phyloP scores from a whole-genome alignment of 1,284 basidiomycete species.

The Naganishia sp. region DNA sequence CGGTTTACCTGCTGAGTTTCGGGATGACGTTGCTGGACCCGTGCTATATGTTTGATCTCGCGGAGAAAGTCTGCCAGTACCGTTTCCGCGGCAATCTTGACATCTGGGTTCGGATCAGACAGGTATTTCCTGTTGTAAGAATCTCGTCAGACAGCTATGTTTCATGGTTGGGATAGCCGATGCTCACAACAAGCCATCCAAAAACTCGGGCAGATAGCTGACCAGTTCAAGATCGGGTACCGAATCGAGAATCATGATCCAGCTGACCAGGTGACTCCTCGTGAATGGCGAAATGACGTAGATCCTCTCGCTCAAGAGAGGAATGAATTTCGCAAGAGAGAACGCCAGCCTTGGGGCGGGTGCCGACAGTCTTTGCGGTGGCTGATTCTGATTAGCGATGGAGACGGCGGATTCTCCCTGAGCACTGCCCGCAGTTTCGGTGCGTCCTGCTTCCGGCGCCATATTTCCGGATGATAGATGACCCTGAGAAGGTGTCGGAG shows the following conservation, averaged over 20 bases:
- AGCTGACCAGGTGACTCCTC: constrained; percentile 91
- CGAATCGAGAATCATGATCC: constrained; percentile 94
- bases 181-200: constrained; percentile 89
- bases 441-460: background rate
- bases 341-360: constrained; percentile 62
- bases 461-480: background rate
- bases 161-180: background rate
- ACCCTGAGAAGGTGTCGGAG: constrained; percentile 15
- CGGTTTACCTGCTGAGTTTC: constrained; percentile 14
- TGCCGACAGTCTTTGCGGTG: background rate
- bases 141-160: constrained; percentile 18
- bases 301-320: constrained; percentile 87
- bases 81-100: constrained; percentile 86
- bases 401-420: constrained; percentile 1
- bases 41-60: constrained; percentile 84
- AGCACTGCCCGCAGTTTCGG: background rate
- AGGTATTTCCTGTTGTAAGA: constrained; percentile 74
- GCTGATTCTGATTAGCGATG: background rate
- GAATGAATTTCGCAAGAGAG: constrained; percentile 91
- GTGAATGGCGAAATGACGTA: constrained; percentile 96
- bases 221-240: constrained; percentile 96
- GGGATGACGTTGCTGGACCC: constrained; percentile 66
- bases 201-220: constrained; percentile 87
- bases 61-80: constrained; percentile 88
- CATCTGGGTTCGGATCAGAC: constrained; percentile 91